These are phyloP conservation scores for Fusarium tanahbumbuense DNA, from an alignment of 2,329 filamentous ascomycete genomes.

Conservation along the genomic window DNA sequence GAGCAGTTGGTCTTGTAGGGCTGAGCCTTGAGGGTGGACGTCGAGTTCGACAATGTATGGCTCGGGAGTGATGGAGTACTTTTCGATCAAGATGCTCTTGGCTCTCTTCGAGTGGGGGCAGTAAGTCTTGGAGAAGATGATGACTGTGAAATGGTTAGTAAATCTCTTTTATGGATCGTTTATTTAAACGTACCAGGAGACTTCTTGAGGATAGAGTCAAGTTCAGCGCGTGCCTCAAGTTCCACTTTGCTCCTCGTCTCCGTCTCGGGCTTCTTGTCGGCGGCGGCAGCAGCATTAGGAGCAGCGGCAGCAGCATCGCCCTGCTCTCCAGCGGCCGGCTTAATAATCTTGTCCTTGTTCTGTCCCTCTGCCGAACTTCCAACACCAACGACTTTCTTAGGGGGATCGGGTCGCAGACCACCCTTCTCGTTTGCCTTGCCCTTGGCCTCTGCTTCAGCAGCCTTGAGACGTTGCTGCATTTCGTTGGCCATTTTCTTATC, in stretches of 20 bases:
- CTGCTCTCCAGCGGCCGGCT: constrained; percentile 41
- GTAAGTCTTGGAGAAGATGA: constrained; percentile 96
- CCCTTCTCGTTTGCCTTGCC: constrained; percentile 75
- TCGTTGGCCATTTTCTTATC: constrained; percentile 62
- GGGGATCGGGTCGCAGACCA: constrained; percentile 68
- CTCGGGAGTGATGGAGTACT: constrained; percentile 83
- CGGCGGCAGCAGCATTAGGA: not conserved
- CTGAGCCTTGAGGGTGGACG: constrained; percentile 76
- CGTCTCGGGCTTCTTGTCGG: constrained; percentile 56
- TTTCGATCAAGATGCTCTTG: constrained; percentile 84
- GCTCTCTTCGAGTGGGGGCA: constrained; percentile 88
- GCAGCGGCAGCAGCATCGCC: constrained; percentile 14
- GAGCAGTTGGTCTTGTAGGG: constrained; percentile 77
- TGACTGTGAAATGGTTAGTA: constrained; percentile 66
- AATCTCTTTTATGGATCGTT: not conserved
- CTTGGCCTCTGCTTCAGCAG: constrained; percentile 76
- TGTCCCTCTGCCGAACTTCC: constrained; percentile 68
- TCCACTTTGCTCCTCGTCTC: constrained; percentile 70
- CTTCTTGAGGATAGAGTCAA: constrained; percentile 84
- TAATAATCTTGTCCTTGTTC: constrained; percentile 56
- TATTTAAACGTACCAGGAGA: constrained; percentile 74
- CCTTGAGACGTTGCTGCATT: constrained; percentile 72
- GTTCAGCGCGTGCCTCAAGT: constrained; percentile 73
- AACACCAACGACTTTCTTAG: constrained; percentile 68
- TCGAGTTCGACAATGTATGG: constrained; percentile 95